Conservation (phyloP, 306 rosid species). For the Begonia loranthoides region DNA sequence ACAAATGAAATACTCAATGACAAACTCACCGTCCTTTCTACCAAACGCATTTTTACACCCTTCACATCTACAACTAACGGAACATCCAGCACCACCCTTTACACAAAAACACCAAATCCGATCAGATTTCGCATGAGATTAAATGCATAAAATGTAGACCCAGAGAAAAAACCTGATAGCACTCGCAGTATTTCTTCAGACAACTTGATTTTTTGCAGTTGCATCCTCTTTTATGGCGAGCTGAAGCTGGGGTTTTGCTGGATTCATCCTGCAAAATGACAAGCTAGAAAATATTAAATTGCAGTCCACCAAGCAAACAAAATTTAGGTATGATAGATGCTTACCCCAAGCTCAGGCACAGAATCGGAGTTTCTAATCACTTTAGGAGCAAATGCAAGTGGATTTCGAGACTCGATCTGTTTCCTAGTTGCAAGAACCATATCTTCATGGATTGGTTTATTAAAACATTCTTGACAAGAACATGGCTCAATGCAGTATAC, state of each 20-base stretch:
- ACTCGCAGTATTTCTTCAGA: conserved; percentile 23
- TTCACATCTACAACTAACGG: conserved; percentile 16
- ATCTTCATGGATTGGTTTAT: conserved; percentile 15
- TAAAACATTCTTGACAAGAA: conserved; percentile 16
- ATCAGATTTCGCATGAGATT: too few relatives aligned
- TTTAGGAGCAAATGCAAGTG: conserved; percentile 25
- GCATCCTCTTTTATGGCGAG: conserved; percentile 22
- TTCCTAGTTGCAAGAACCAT: conserved; percentile 16
- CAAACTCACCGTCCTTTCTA: conserved; percentile 10
- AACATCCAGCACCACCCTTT: conserved; percentile 23
- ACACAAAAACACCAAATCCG: not conserved
- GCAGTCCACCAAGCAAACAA: not conserved
- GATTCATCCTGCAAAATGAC: conserved; percentile 8
- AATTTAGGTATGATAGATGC: not conserved
- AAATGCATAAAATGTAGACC: not conserved
- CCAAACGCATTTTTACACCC: conserved; percentile 20
- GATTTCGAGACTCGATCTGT: conserved; percentile 18
- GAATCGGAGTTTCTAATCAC: conserved; percentile 10
- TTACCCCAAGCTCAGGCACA: conserved; percentile 13
- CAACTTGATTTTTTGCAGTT: conserved; percentile 22
- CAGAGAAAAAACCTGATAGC: conserved; percentile 13
- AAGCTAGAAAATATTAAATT: not conserved
- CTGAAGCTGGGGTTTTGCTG: conserved; percentile 18
- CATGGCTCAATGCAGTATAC: conserved; percentile 19
- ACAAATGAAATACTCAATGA: too few relatives aligned